Conservation (phyloP, 352 stramenopile genomes). For the Phytophthora colocasiae region DNA sequence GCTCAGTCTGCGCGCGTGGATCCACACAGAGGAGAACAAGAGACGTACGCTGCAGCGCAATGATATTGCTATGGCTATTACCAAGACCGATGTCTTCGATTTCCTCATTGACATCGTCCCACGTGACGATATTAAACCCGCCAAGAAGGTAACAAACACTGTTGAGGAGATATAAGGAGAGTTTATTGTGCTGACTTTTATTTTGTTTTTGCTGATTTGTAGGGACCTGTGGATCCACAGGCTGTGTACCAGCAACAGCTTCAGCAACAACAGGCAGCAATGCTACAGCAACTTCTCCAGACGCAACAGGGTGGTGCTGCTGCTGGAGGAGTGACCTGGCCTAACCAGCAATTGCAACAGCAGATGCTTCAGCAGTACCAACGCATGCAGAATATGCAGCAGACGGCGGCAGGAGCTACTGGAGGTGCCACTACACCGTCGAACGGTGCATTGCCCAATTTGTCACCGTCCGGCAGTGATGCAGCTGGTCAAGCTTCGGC, state of each 20-base stretch:
- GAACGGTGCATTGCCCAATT: conserved; percentile 40
- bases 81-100: conserved; percentile 93
- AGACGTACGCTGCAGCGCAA: conserved; percentile 92
- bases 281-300: conserved; percentile 90
- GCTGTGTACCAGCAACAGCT: conserved; percentile 89
- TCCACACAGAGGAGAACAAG: conserved; percentile 94
- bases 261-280: conserved; percentile 88
- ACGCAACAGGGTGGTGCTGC: conserved; percentile 78
- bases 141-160: conserved; percentile 70
- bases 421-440: conserved; percentile 22
- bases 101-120: conserved; percentile 94
- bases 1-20: conserved; percentile 89
- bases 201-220: conserved; percentile 12
- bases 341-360: conserved; percentile 85
- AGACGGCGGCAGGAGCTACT: conserved; percentile 21
- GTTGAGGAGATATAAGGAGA: background rate
- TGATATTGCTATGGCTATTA: conserved; percentile 92
- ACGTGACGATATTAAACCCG: conserved; percentile 86
- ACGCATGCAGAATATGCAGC: conserved; percentile 74
- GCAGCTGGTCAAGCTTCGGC: conserved; percentile 32
- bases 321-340: conserved; percentile 61
- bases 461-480: conserved; percentile 61
- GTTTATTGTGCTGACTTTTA: conserved; percentile 3
- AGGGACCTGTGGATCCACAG: conserved; percentile 75
- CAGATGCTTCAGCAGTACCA: conserved; percentile 92